A percentile compares a stretch with the other conserved stretches of the same genome.
Conservation (phyloP, 106 monocot genomes). For the Triglochin maritima region DNA sequence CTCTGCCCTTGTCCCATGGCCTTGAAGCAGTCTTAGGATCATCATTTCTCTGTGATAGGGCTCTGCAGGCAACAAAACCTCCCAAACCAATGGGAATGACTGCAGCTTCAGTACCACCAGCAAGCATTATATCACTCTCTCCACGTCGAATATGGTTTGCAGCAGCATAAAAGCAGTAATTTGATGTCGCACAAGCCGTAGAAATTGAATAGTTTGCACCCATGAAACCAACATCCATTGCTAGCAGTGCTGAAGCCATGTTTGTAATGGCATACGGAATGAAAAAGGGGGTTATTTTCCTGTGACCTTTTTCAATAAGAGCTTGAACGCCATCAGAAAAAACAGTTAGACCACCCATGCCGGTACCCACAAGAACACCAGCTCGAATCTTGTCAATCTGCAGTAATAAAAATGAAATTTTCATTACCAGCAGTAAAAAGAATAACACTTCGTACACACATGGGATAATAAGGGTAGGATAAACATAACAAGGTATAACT, state of each 20-base stretch:
- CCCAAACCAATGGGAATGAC: conserved; percentile 97
- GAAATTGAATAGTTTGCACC: conserved; percentile 98
- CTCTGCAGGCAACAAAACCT: conserved; percentile 96
- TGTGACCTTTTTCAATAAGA: conserved; percentile 86
- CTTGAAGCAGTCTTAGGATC: conserved; percentile 93
- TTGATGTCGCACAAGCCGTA: conserved; percentile 98
- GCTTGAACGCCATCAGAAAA: conserved; percentile 94
- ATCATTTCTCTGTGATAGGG: conserved; percentile 91
- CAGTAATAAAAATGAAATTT: background rate
- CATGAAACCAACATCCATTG: conserved; percentile 98
- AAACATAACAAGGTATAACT: too few relatives aligned
- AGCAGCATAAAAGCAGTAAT: conserved; percentile 94
- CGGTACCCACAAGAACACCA: conserved; percentile 90
- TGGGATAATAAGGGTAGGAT: too few relatives aligned
- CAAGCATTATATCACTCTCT: conserved; percentile 93
- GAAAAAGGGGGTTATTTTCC: conserved; percentile 94
- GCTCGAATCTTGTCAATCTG: conserved; percentile 91
- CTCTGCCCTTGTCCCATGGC: conserved; percentile 93
- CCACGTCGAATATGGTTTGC: conserved; percentile 93
- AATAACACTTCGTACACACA: too few relatives aligned
- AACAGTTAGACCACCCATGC: conserved; percentile 84
- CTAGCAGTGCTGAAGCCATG: conserved; percentile 95
- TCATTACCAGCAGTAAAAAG: too few relatives aligned
- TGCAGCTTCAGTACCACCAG: conserved; percentile 98
- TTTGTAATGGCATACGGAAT: conserved; percentile 96